Base-by-base conservation (phyloP, 2,329 filamentous ascomycete species). In the Aspergillus fischeri region DNA sequence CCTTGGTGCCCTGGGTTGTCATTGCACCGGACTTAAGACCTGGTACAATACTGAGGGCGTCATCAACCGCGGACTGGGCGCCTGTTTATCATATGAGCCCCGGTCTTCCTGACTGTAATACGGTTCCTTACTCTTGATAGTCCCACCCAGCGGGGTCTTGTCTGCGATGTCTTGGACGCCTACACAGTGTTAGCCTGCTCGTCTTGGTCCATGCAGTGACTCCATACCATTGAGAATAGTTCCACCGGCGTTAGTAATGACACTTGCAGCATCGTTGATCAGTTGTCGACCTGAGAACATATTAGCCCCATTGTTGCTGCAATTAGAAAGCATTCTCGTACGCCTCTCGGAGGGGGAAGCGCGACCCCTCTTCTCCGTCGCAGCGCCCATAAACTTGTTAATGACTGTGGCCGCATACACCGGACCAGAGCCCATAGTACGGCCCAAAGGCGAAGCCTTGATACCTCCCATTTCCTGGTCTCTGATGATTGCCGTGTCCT, bases 401-500 rank as follows among this genome's bases (percentile, higher is more conserved):
- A 89, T 79, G 73, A 85, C 83, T 63, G 75, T 75, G 21, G 77
- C 75, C 28, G 86, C 81, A 59, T 85, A 78, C 60, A 88, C 79
- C 56, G 82, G 78, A 17, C 86, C 85, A 53, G 80, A 81, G 58
- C 79, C 82, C 66, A 83, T 72, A 53, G 86, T 89, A 62, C 84
- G 83, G 64, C 86, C 86, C n/a, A 89, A 80, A 52, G 86, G 78
- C 35, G 78, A 80, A 38, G 83, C 84, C 63, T 80, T 77, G 65
- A 75, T 77, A 51, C 75, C 80, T 42, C 75, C 74, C 56, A 89
- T 79, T 73, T 88, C 86, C 11, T 76, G 73, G 59, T 82, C 73
- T 41, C 86, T 83, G 73, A 89, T 87, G 77, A 89, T 87, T 71
- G 86, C 79, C n/a, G 86, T 89, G 68, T 89, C 86, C 58, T 81